Conservation (phyloP, 331 rosid genomes). For the Malus hybrid region DNA sequence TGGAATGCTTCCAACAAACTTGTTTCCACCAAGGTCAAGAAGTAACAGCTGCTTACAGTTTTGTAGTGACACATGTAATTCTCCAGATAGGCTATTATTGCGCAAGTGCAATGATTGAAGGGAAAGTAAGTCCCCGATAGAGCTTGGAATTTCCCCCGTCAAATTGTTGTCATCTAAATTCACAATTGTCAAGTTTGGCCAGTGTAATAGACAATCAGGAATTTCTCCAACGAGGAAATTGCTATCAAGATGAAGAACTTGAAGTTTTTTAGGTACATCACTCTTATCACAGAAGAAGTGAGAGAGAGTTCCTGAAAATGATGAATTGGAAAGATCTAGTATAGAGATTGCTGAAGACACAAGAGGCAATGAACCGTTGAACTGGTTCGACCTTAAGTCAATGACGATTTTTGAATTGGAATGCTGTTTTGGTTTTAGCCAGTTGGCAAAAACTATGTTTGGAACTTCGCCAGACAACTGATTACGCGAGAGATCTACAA, state of each 20-base stretch:
- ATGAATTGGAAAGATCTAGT: not conserved
- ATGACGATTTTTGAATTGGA: too few species aligned
- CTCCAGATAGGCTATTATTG: not conserved
- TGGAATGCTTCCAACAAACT: constrained; percentile 16
- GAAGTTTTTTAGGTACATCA: not conserved
- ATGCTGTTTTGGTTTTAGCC: too few species aligned
- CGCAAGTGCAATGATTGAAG: not conserved
- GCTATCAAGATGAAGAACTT: not conserved
- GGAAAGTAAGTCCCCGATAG: not conserved
- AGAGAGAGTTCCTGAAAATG: not conserved
- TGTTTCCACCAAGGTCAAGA: constrained; percentile 27
- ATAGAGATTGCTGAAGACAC: rapidly evolving
- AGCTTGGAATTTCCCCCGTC: not conserved
- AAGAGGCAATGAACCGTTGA: not conserved
- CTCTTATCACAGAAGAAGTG: not conserved
- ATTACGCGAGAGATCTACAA: not conserved
- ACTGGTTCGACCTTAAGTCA: not conserved
- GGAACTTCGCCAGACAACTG: not conserved
- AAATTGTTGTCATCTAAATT: not conserved
- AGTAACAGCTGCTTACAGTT: constrained; percentile 11
- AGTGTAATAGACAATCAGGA: not conserved
- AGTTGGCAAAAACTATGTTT: not conserved
- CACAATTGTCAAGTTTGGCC: not conserved
- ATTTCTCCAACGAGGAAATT: not conserved
- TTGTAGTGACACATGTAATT: constrained; percentile 8